phyloP scores from a whole-genome alignment of 129 eudicot species.

The Deinandra increscens region DNA sequence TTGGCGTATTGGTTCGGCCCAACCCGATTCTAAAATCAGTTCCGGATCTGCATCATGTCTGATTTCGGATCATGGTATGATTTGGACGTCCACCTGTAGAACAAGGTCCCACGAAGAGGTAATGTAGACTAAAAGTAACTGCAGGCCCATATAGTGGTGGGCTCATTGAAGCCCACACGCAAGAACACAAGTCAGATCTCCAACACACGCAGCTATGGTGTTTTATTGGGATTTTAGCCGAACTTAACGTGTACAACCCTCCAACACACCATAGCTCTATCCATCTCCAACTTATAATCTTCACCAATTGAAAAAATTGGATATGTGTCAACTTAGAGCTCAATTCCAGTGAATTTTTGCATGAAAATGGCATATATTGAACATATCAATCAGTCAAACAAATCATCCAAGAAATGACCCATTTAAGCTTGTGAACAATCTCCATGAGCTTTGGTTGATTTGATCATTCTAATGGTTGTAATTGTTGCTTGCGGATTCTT shows the following conservation, averaged over 20 bases:
- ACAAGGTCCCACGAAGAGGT: no score
- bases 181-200: constrained; percentile 21
- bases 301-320: neutral
- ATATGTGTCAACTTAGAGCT: neutral
- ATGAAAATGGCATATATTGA: constrained; percentile 46
- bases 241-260: constrained; percentile 32
- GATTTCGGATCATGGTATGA: no score
- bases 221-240: constrained; percentile 6
- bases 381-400: constrained; percentile 20
- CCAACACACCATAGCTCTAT: neutral
- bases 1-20: no score
- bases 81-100: no score
- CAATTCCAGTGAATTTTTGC: no score
- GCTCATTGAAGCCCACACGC: neutral
- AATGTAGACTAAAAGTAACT: no score
- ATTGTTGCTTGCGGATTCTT: constrained; percentile 61
- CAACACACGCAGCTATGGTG: constrained; percentile 22
- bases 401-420: constrained; percentile 21
- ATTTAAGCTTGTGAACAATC: constrained; percentile 59
- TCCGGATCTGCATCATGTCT: no score
- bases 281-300: no score
- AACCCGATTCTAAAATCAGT: no score
- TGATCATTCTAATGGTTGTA: constrained; percentile 63
- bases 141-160: no score
- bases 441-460: constrained; percentile 61